Base-by-base conservation (phyloP, 371 early-diverging fungal species). In the Mucor irregularis region DNA sequence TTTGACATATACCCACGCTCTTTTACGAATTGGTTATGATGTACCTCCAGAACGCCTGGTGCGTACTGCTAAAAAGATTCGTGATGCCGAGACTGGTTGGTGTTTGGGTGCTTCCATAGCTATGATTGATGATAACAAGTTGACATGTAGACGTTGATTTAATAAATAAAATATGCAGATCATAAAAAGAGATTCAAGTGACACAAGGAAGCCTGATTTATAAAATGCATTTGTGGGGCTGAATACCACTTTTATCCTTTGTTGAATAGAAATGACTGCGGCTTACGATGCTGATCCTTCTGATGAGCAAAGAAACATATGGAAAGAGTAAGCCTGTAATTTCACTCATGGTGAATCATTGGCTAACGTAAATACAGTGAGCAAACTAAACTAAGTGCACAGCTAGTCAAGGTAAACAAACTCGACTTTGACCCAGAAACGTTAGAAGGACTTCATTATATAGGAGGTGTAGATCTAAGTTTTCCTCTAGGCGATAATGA, bases 81-180 rank as follows among this genome's bases (percentile, higher is more conserved):
- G 84, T 22, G 91, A 84, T 31, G 85, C 92, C 26, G 97, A 97
- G 62, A 94, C 94, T 19, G 98, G 98, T 6, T 97, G 98, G 98
- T 92, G 93, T 62, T 74, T 97, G 31, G 98, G 98, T 31, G 95
- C 95, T 9, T 86, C 95, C 14, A 88, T 97, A 56, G 81, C 86
- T 11, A 81, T 91, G 55, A 69, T 92, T 19, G 85, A 88, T 39
- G 50, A 62, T 33, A 58, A 58, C n/a, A 49, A 69, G 42, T 62
- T 78, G 53, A n/a, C n/a, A 24, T 76, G 76, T 39, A 62, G 52
- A 58, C 17, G 29, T 19, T 40, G 17, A 42, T 13, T 39, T 19
- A 38, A 38, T 19, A 4, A 17, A 17, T 10, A 42, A 10, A 24
- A 9, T n/a, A n/a, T n/a, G n/a, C n/a, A n/a, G n/a, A n/a, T n/a